Percentiles rank a stretch among this genome's conserved stretches.
Evolutionary conservation across 768 basidiomycete species (phyloP).

Genomic region (Kwoniella botswanensis): DNA sequence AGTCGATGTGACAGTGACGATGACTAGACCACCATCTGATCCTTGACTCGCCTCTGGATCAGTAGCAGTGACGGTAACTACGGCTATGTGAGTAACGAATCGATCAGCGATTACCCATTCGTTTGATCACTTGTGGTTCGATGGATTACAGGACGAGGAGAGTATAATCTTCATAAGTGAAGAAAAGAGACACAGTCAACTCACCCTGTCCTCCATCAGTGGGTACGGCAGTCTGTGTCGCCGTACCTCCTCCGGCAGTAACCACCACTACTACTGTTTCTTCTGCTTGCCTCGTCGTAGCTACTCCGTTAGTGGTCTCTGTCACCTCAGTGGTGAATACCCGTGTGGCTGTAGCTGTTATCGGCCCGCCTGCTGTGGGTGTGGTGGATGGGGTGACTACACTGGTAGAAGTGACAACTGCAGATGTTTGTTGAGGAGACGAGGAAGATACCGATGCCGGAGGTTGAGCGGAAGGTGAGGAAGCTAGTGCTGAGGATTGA

Average conservation of each 20-base stretch:
- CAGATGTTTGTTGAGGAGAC: not conserved
- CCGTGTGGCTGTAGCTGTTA: conserved; percentile 18
- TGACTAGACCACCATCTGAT: conserved; percentile 18
- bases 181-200: not conserved
- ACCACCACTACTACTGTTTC: conserved; percentile 19
- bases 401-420: not conserved
- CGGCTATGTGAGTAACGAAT: conserved; percentile 1
- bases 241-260: conserved; percentile 15
- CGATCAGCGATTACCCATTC: too few relatives aligned
- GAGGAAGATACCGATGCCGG: not conserved
- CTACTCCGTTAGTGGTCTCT: not conserved
- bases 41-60: conserved; percentile 21
- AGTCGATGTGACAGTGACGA: conserved; percentile 22
- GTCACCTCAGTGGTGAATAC: conserved; percentile 6
- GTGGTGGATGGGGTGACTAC: conserved; percentile 3
- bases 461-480: not conserved
- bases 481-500: not conserved
- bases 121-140: too few relatives aligned
- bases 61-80: conserved; percentile 22
- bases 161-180: not conserved
- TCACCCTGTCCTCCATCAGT: conserved; percentile 17
- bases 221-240: conserved; percentile 5
- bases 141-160: not conserved
- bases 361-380: conserved; percentile 15
- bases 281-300: conserved; percentile 5